Base-by-base conservation (phyloP, 2,329 filamentous ascomycete genomes). In the Clarireedia homoeocarpa region DNA sequence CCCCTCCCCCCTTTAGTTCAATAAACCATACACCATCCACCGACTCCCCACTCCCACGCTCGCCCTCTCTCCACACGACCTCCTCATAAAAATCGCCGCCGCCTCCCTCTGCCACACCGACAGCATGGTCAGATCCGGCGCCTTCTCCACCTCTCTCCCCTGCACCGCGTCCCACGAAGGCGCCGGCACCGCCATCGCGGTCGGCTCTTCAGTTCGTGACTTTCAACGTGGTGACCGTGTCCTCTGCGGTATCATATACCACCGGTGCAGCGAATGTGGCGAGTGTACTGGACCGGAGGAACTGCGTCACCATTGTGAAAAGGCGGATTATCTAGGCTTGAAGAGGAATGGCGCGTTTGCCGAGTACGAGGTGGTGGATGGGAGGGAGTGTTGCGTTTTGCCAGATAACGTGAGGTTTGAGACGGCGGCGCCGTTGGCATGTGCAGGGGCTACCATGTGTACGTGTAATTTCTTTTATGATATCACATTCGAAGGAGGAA, bases 81-180 rank as follows among this genome's bases (percentile, higher is more conserved):
- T 86, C n/a, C 75, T 84, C 38, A 72, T 85, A 63, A 82, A 81
- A 66, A 72, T 82, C 48, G 80, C 78, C 53, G 14, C 40, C 3
- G 81, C 79, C 9, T 82, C 79, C 1, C 75, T 83, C 64, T 85
- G 82, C 70, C 82, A 85, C 70, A 84, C 82, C 0, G 82, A 85
- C 69, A 68, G 69, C 58, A 81, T 84, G 77, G 79, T 83, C 4
- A 62, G 64, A 6, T 63, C 71, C 2, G 81, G 81, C 48, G 67
- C 74, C 47, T 77, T 84, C 65, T 67, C 65, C 6, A 73, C 74
- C 0, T 55, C 66, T 3, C 71, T 84, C 1, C 81, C 81, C 0
- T 72, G 73, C 56, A 82, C 74, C 7, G 78, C 72, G 6, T 83
- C 78, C 58, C 59, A 67, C 34, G 66, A 68, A 58, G 64, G 65